A percentile compares a stretch with the other conserved stretches of the same genome.
Conservation (phyloP, 805 yeast genomes). For the Teunomyces aglyptinius region DNA sequence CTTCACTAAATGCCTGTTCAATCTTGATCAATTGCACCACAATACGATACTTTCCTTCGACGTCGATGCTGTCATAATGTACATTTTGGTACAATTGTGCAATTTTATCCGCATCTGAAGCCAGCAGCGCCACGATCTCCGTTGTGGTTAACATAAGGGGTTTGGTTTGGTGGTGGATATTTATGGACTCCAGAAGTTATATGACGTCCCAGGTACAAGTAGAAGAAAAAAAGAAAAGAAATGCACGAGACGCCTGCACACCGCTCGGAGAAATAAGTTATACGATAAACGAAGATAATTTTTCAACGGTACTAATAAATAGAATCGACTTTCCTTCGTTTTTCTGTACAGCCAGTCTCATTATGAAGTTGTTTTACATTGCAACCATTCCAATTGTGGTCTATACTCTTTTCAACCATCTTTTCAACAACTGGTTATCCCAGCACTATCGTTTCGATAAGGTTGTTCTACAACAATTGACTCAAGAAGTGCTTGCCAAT, state of each 20-base stretch:
- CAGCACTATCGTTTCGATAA: constrained; percentile 68
- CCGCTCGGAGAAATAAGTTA: not conserved
- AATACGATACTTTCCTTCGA: not conserved
- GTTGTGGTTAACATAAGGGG: not conserved
- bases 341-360: not conserved
- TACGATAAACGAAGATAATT: constrained; percentile 3
- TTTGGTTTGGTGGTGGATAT: not conserved
- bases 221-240: not conserved
- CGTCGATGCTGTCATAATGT: not conserved
- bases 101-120: not conserved
- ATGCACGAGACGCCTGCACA: not conserved
- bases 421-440: constrained; percentile 69
- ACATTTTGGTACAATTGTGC: not conserved
- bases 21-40: constrained; percentile 2
- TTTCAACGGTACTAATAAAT: not conserved
- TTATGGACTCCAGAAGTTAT: no score
- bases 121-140: not conserved
- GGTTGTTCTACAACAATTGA: constrained; percentile 54
- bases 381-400: constrained; percentile 22
- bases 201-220: not conserved
- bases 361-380: constrained; percentile 26
- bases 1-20: not conserved
- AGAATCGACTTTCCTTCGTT: not conserved
- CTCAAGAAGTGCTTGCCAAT: constrained; percentile 50
- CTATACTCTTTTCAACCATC: constrained; percentile 34